phyloP scores from a whole-genome alignment of 2,329 filamentous ascomycete species.

The Neofusicoccum umdonicola region DNA sequence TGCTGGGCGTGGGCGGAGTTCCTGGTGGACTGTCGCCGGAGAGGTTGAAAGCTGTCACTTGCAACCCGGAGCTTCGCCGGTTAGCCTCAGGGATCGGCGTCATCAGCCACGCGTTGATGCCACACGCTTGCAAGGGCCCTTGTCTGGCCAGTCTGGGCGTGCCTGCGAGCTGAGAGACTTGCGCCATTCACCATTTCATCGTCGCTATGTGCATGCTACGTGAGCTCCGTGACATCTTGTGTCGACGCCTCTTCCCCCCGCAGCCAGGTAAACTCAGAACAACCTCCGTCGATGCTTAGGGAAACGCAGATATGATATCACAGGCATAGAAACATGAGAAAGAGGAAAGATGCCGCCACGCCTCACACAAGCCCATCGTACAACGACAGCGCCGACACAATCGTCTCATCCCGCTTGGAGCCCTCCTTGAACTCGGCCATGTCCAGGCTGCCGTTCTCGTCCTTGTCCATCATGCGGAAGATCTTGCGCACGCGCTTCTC shows the following conservation, averaged over 20 bases:
- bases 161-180: neutral
- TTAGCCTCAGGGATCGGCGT: conserved; percentile 13
- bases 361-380: conserved; percentile 88
- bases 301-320: conserved; percentile 40
- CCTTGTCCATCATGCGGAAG: conserved; percentile 99
- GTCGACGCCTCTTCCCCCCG: conserved; percentile 2
- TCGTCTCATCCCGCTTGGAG: conserved; percentile 97
- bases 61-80: conserved; percentile 15
- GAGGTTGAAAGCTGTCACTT: conserved; percentile 14
- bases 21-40: neutral
- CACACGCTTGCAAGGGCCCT: neutral
- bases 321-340: conserved; percentile 32
- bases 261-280: conserved; percentile 16
- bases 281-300: conserved; percentile 30
- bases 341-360: conserved; percentile 22
- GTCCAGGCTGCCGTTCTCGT: conserved; percentile 95
- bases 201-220: conserved; percentile 15
- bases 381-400: conserved; percentile 91
- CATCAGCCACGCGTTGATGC: conserved; percentile 13
- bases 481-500: conserved; percentile 98
- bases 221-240: neutral
- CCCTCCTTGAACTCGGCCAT: conserved; percentile 99
- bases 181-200: conserved; percentile 15
- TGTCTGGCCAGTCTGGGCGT: neutral
- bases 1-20: neutral